Base-by-base conservation (phyloP, 495 filamentous ascomycete species). In the Hypoxylon fuscum region DNA sequence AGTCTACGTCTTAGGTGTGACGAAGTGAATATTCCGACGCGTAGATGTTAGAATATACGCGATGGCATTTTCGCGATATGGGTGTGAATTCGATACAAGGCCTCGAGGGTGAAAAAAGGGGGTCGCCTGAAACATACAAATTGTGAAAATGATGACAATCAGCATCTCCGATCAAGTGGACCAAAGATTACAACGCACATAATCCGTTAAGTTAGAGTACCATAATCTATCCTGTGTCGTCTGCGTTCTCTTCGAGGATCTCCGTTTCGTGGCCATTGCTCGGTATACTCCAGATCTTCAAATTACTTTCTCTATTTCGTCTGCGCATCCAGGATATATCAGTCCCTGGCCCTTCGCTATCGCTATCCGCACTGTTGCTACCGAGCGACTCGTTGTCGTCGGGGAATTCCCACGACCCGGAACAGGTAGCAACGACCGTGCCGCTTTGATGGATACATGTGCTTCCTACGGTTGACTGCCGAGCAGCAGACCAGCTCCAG, bases 371-470 rank as follows among this genome's bases (percentile, higher is more conserved):
- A 42, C 31, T 29, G 45, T 58, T 44, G 44, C 44, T 43, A 11
- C 40, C 40, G 17, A 67, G 55, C 11, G 48, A 67, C 3, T 53
- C 62, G 7, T 69, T 58, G 5, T 68, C 68, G 14, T 72, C 63
- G 9, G 61, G 55, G 49, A 77, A 60, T 52, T 68, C 67, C 78
- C 77, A 81, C 52, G 78, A 70, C 14, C 91, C 91, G 21, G 90
- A 90, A 65, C 86, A 90, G 2, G 89, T 93, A n/a, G 87, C 91
- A 23, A 87, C 75, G 23, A 93, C 86, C 43, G 78, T 82, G 3
- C 89, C 89, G 55, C 77, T 81, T 20, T 80, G 80, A 74, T 96
- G 90, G 65, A 93, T 77, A 1, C 85, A 79, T 15, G 86, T 78
- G 31, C 85, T 86, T 2, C 85, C 81, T 1, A 93, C 81, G 0